Evolutionary conservation across 2,329 filamentous ascomycete genomes (phyloP).

Genomic region (Teratosphaeria gauchensis): DNA sequence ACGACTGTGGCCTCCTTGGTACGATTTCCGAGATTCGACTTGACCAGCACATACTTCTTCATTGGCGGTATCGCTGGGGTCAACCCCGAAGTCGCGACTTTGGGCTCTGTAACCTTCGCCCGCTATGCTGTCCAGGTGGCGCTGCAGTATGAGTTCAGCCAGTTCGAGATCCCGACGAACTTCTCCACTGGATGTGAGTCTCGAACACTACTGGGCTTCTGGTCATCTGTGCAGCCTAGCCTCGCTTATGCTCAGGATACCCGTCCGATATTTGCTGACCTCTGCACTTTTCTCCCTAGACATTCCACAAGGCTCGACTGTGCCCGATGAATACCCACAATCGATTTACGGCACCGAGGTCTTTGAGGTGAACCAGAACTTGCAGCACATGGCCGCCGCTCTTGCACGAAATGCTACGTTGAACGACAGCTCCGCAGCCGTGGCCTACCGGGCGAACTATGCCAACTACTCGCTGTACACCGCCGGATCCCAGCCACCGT

Average conservation of each 20-base stretch:
- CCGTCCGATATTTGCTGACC: neutral
- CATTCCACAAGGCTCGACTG: slow-evolving; percentile 50
- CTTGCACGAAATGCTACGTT: slow-evolving; percentile 28
- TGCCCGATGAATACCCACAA: slow-evolving; percentile 37
- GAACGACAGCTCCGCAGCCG: slow-evolving; percentile 28
- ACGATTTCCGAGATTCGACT: slow-evolving; percentile 53
- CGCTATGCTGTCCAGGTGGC: slow-evolving; percentile 64
- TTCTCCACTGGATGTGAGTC: slow-evolving; percentile 54
- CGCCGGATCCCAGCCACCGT: slow-evolving; percentile 39
- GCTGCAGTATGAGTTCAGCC: slow-evolving; percentile 66
- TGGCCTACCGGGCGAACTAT: slow-evolving; percentile 31
- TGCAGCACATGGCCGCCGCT: slow-evolving; percentile 25
- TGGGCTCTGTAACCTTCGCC: slow-evolving; percentile 57
- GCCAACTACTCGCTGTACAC: slow-evolving; percentile 25
- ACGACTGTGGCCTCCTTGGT: slow-evolving; percentile 53
- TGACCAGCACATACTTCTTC: slow-evolving; percentile 60
- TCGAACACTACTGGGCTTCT: neutral
- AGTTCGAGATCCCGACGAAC: slow-evolving; percentile 55
- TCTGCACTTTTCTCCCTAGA: neutral
- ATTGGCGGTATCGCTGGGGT: slow-evolving; percentile 65
- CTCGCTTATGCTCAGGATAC: neutral
- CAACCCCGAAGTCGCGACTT: slow-evolving; percentile 57
- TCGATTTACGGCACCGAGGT: slow-evolving; percentile 34
- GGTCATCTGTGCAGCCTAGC: neutral
- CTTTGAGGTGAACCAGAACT: slow-evolving; percentile 31